Base-by-base conservation (phyloP, 371 early-diverging fungal species). In the Mucor indicus region DNA sequence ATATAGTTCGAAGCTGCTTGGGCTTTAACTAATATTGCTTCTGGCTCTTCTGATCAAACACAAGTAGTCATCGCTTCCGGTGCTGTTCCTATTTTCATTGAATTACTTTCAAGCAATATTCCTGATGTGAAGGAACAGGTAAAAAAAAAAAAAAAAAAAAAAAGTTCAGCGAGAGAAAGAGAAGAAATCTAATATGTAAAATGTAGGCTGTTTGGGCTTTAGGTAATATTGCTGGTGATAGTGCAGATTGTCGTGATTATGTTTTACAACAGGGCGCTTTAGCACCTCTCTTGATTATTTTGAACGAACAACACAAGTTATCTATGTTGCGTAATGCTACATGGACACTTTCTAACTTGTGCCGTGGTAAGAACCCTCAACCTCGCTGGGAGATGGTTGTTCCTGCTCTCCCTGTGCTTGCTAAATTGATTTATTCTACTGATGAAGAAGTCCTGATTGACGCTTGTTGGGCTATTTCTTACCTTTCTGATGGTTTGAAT, bases 141-240 rank as follows among this genome's bases (percentile, higher is more conserved):
- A 77, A 63, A 43, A 29, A 17, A 35, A 15, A 16, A 20, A 24
- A 36, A 37, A 17, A 41, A 40, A 25, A 41, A 40, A 41, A n/a
- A n/a, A n/a, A n/a, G n/a, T n/a, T n/a, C n/a, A n/a, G n/a, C n/a
- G 35, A 33, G 41, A 41, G 4, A 31, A 24, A 42, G 4, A 27
- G 21, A 12, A 36, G 13, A 44, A 37, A 32, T 6, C 9, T 1
- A 9, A 12, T 29, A 9, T 35, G 44, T 39, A n/a, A 12, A 15
- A n/a, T 10, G 8, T 25, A 91, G 85, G 96, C 96, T 44, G 98
- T 99, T 32, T 99, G 99, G 99, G 99, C 99, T 10, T 83, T 99
- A 32, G 99, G 99, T 53, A 99, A 99, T 79, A 99, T 99, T 80
- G 98, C 99, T 32, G 99, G 99, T 47, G 99, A 99, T 80, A 89